These are phyloP conservation scores for Phytopythium boreale DNA, from an alignment of 352 stramenopile species.

Conservation along the genomic window DNA sequence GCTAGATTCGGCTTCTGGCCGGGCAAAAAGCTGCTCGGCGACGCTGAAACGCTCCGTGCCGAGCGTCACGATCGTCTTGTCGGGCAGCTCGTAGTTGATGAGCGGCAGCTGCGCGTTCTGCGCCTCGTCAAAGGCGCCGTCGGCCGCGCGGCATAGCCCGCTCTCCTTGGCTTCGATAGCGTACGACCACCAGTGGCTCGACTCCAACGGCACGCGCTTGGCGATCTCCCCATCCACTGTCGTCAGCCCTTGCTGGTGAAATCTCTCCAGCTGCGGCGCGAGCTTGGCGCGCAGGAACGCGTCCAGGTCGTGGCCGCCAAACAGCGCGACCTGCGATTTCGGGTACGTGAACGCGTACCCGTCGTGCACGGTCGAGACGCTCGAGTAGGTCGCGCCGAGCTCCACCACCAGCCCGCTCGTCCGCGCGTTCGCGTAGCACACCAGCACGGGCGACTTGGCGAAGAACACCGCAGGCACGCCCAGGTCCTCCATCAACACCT, in stretches of 20 bases:
- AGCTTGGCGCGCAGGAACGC: constrained; percentile 59
- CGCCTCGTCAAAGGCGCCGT: constrained; percentile 64
- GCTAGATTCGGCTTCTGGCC: background rate
- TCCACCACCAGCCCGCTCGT: constrained; percentile 80
- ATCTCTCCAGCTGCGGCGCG: constrained; percentile 29
- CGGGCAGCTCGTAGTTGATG: constrained; percentile 79
- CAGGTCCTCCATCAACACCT: constrained; percentile 84
- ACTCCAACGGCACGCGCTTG: constrained; percentile 10
- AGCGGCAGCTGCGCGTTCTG: constrained; percentile 71
- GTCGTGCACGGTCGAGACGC: constrained; percentile 74
- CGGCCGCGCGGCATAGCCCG: constrained; percentile 64
- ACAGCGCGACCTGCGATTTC: constrained; percentile 50
- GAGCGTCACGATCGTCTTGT: constrained; percentile 81
- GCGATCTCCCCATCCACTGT: constrained; percentile 24
- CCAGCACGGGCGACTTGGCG: constrained; percentile 78
- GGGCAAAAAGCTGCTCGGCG: constrained; percentile 86
- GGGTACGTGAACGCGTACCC: constrained; percentile 72
- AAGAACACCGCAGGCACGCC: constrained; percentile 73
- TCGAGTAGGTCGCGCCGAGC: constrained; percentile 75
- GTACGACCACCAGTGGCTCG: constrained; percentile 48
- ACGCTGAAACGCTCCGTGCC: constrained; percentile 87
- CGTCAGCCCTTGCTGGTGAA: constrained; percentile 5
- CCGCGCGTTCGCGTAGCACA: constrained; percentile 80
- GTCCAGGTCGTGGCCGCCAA: constrained; percentile 67
- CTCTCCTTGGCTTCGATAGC: constrained; percentile 75